phyloP scores from a whole-genome alignment of 2,329 filamentous ascomycete species.

The Thelonectria blattea region DNA sequence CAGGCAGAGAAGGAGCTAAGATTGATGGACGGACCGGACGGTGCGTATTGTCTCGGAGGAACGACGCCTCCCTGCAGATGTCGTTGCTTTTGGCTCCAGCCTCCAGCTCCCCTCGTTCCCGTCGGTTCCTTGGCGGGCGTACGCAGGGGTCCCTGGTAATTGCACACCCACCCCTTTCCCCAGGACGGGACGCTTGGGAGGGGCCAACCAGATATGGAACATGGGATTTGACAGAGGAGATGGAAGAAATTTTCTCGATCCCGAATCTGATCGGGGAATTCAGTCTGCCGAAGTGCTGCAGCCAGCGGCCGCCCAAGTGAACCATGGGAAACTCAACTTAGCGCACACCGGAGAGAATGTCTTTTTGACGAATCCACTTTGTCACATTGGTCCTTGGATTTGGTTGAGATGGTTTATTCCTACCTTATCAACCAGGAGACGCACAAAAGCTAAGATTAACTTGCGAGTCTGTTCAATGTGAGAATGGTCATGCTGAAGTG shows the following conservation, averaged over 20 bases:
- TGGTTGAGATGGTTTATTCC: too few relatives aligned
- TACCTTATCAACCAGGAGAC: too few relatives aligned
- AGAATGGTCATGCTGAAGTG: neutral
- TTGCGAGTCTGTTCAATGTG: neutral
- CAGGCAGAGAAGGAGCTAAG: conserved; percentile 7
- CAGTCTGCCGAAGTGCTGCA: neutral
- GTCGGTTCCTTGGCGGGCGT: conserved; percentile 1
- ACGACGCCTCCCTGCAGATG: conserved; percentile 15
- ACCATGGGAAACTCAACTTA: neutral
- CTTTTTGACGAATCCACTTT: neutral
- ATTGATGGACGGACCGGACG: neutral
- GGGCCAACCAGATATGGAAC: neutral
- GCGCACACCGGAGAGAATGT: neutral
- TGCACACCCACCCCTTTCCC: neutral
- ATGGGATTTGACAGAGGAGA: neutral
- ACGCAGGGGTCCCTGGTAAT: neutral
- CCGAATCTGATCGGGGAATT: neutral
- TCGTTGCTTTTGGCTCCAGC: conserved; percentile 26
- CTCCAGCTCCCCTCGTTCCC: conserved; percentile 13
- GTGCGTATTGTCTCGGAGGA: neutral
- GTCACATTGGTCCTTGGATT: neutral
- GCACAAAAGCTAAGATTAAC: too few relatives aligned
- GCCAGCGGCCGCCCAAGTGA: neutral
- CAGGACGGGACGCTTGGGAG: conserved; percentile 4
- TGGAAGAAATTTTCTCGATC: neutral